phyloP scores from a whole-genome alignment of 805 yeast genomes.

The Ogataea degrootiae region DNA sequence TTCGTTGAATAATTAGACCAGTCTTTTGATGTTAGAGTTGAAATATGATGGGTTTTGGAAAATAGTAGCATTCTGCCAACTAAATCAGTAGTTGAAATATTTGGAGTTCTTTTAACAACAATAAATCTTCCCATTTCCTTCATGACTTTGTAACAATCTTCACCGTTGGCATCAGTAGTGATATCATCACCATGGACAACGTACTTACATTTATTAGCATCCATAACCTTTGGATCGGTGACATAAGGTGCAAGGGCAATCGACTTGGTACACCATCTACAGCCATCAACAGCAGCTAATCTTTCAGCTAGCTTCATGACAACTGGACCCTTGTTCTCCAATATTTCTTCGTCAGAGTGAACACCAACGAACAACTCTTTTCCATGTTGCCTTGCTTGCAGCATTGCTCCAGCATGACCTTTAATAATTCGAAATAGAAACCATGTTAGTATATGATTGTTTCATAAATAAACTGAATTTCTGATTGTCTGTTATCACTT shows the following conservation, averaged over 20 bases:
- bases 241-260: conserved; percentile 88
- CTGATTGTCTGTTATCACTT: conserved; percentile 2
- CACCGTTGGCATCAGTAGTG: conserved; percentile 93
- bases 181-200: conserved; percentile 99
- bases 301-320: conserved; percentile 86
- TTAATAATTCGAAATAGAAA: neutral
- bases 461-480: too few species aligned
- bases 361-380: conserved; percentile 77
- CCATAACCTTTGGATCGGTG: conserved; percentile 79
- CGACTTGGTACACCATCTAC: conserved; percentile 79
- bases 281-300: conserved; percentile 77
- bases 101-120: conserved; percentile 91
- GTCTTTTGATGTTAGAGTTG: conserved; percentile 26
- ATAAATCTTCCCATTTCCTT: conserved; percentile 82
- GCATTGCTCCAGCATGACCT: conserved; percentile 91
- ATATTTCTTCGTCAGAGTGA: conserved; percentile 86
- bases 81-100: conserved; percentile 90
- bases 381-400: conserved; percentile 86
- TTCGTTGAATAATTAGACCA: conserved; percentile 9
- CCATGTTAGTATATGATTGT: neutral
- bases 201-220: conserved; percentile 65
- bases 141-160: conserved; percentile 82
- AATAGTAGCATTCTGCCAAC: conserved; percentile 79
- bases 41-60: conserved; percentile 54
- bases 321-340: conserved; percentile 82